Evolutionary conservation across 1,284 basidiomycete genomes (phyloP), one percentile per base, ranked within the genome.

Genomic region (Gyrodon tennesseensis): DNA sequence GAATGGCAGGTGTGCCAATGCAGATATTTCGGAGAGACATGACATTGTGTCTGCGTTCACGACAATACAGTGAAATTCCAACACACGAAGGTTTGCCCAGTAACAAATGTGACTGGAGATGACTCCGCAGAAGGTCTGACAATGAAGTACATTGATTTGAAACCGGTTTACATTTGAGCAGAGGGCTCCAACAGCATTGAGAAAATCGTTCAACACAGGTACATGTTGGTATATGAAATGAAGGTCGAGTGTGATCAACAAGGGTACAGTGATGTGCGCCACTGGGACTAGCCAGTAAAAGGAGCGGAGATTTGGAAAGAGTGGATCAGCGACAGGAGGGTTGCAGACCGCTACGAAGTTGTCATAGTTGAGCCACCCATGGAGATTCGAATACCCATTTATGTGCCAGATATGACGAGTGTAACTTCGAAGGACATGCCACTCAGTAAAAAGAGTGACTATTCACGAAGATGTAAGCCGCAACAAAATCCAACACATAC

Each of bases 401-500:
- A 69, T 61, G n/a, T 37, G 46, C 67, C 59, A 52, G 53, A 69
- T 27, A 40, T 56, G 67, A 53, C 52, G 46, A 8, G 56, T 44
- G n/a, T 67, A 59, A 40, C 67, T 60, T 23, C 34, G 39, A 40
- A 67, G 66, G 23, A n/a, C 53, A 18, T 23, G 21, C 67, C 53
- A 68, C 48, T 68, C 59, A 4, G 27, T 44, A 15, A 37, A 15
- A 15, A 8, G 44, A 19, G 18, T 9, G 3, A 60, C 11, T 18
- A 19, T 60, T 39, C 46, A 13, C 29, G 4, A 48, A 43, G n/a
- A 51, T 18, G 0, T n/a, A 5, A 9, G 23, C 27, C 21, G 15
- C 23, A 59, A 40, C 27, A 58, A 23, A 21, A 31, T 29, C 27
- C 37, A 51, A 18, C 6, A 25, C 58, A 4, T 51, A 62, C 43